A percentile compares a stretch with the other conserved stretches of the same genome.
phyloP scores from a whole-genome alignment of 148 eudicot species.

The Cornus kousa region DNA sequence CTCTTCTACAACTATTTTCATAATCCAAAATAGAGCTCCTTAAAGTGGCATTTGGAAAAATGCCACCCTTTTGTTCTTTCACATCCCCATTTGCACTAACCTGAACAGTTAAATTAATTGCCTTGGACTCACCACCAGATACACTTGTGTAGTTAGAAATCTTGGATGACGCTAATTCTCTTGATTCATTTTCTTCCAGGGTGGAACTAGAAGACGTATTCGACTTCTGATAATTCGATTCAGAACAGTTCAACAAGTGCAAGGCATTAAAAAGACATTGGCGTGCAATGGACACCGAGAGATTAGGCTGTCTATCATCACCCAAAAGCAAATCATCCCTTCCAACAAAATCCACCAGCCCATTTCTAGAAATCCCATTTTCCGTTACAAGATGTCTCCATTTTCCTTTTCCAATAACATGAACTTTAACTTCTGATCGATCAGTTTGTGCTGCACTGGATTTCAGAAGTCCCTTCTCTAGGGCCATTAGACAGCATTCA shows the following conservation, averaged over 20 bases:
- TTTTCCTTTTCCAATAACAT: slow-evolving; percentile 76
- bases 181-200: slow-evolving; percentile 39
- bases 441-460: slow-evolving; percentile 22
- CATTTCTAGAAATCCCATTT: slow-evolving; percentile 29
- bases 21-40: slow-evolving; percentile 47
- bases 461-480: slow-evolving; percentile 58
- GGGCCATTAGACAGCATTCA: slow-evolving; percentile 83
- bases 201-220: slow-evolving; percentile 26
- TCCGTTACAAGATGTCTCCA: slow-evolving; percentile 75
- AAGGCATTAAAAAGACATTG: slow-evolving; percentile 79
- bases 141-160: slow-evolving; percentile 28
- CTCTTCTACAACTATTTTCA: slow-evolving; percentile 55
- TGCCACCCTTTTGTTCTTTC: slow-evolving; percentile 59
- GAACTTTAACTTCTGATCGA: slow-evolving; percentile 49
- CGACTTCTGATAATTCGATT: slow-evolving; percentile 34
- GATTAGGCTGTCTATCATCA: slow-evolving; percentile 37
- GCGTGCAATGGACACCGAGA: slow-evolving; percentile 62
- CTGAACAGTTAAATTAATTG: slow-evolving; percentile 39
- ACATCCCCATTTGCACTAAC: slow-evolving; percentile 67
- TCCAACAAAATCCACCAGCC: slow-evolving; percentile 29
- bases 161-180: slow-evolving; percentile 30
- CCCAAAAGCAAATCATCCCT: slow-evolving; percentile 27
- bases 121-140: slow-evolving; percentile 49
- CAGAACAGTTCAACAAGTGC: slow-evolving; percentile 45
- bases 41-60: slow-evolving; percentile 29